Base-by-base conservation (phyloP, 306 rosid genomes). In the Medicago lupulina region DNA sequence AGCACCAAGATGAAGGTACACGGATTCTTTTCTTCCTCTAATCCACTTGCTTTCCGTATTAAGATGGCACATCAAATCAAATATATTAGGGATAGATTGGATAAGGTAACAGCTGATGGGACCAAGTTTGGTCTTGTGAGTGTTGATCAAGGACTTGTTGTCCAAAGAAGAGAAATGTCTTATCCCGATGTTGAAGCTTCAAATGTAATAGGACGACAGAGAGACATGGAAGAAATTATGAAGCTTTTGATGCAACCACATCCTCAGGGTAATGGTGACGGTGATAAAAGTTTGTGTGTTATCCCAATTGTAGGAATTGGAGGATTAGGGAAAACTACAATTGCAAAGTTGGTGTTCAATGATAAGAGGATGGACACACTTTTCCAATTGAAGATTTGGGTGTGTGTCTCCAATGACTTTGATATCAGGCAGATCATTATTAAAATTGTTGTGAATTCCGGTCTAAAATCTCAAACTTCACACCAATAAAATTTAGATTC, bases 331-430 rank as follows among this genome's bases (percentile, higher is more conserved):
- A 67, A 19, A 15, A 44, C 73, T 40, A 44, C 73, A 13, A 57
- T 44, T 14, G 73, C 57, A 21, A 67, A 67, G 54, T 67, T 67
- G 38, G 71, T 67, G 54, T 43, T 6, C 17, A 43, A 67, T 7
- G 55, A 67, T 43, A 41, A 3, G 6, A 67, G 38, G 55, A 1
- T 67, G 12, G 54, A 43, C 18, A 1, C 18, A 10, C 16, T 65
- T 65, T 40, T 67, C 7, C 19, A 13, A 1, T 21, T 67, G 55
- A 67, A 43, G 11, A 43, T 67, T 0, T 43, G 72, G 55, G 39
- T 4, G 0, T 67, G 55, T 67, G 38, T 67, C 18, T 67, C 72
- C 1, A 2, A 67, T 12, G 54, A 43, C 3, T 43, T 67, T 67
- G 72, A 67, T 19, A 67, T 43, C 6, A 13, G 1, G 3, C 12